Base-by-base conservation (phyloP, 768 basidiomycete genomes). In the Tricholoma flavovirens region DNA sequence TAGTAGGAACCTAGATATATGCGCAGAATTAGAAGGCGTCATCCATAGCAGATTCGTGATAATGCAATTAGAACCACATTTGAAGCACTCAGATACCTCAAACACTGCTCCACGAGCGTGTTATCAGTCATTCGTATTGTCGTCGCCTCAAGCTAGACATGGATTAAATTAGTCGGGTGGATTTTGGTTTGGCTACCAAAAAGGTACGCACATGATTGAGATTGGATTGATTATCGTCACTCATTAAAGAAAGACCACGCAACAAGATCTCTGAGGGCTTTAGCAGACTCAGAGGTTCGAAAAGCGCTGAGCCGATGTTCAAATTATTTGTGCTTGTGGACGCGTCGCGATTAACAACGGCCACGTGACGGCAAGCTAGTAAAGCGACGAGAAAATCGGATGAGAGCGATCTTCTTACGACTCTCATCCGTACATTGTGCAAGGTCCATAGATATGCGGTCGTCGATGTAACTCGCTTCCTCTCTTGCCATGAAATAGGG, bases 1-100 rank as follows among this genome's bases (percentile, higher is more conserved):
- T 38, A 12, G 29, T 38, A 12, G 42, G 40, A 36, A 24, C 6
- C 59, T 57, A 30, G 40, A 48, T 58, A 49, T 59, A 55, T 59
- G 57, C 57, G 57, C 48, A 29, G n/a, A n/a, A 19, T 40, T 10
- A 51, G 46, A 53, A 40, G 17, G 15, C 43, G 17, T 5, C 24
- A 26, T 30, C 26, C 24, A 29, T n/a, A 17, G 6, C 4, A 26
- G 4, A 29, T 46, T 24, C 10, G 10, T 24, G 29, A 29, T 26
- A 29, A 24, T 50, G 8, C 19, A 49, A 49, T 15, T 51, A 26
- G 22, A 53, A 5, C 19, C 21, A 66, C 66, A 56, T 65, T 60
- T 56, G 61, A 61, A 51, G 65, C 50, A 11, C 58, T 58, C 15
- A 57, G 29, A 60, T 70, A 65, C n/a, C 62, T 66, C 58, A 66